A percentile compares a stretch with the other conserved stretches of the same genome.
Conservation (phyloP, 1,139 yeast genomes). For the Pichia inconspicua region DNA sequence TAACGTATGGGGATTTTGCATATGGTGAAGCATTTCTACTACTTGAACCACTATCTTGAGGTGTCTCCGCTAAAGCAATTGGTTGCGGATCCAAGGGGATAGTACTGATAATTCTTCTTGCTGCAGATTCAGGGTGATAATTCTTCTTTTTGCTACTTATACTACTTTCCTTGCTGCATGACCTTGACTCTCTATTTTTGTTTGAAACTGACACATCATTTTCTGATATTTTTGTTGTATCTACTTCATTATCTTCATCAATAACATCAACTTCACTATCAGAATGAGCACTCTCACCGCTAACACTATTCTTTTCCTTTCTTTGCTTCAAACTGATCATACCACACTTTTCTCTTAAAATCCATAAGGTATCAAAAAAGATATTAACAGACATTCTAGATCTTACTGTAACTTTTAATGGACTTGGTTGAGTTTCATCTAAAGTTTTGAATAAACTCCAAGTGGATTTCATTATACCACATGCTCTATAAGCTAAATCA, state of each 20-base stretch:
- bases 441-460: constrained; percentile 76
- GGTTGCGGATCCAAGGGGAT: constrained; percentile 82
- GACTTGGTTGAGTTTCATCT: constrained; percentile 32
- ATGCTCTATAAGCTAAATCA: constrained; percentile 86
- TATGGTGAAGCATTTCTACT: constrained; percentile 22
- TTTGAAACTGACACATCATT: neutral
- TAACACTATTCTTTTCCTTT: constrained; percentile 21
- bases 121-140: constrained; percentile 58
- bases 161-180: constrained; percentile 8
- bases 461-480: constrained; percentile 88
- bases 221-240: neutral
- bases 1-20: neutral
- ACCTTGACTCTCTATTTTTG: constrained; percentile 5
- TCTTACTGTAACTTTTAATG: constrained; percentile 47
- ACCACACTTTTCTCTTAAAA: constrained; percentile 79
- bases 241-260: constrained; percentile 17
- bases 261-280: constrained; percentile 22
- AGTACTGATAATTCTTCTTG: constrained; percentile 64
- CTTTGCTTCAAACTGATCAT: constrained; percentile 52
- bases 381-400: constrained; percentile 89
- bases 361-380: constrained; percentile 82
- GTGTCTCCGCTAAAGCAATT: constrained; percentile 31
- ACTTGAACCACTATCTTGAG: constrained; percentile 16
- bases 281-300: constrained; percentile 26
- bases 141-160: constrained; percentile 10